Base-by-base conservation (phyloP, 306 rosid genomes). In the Quercus wislizeni region DNA sequence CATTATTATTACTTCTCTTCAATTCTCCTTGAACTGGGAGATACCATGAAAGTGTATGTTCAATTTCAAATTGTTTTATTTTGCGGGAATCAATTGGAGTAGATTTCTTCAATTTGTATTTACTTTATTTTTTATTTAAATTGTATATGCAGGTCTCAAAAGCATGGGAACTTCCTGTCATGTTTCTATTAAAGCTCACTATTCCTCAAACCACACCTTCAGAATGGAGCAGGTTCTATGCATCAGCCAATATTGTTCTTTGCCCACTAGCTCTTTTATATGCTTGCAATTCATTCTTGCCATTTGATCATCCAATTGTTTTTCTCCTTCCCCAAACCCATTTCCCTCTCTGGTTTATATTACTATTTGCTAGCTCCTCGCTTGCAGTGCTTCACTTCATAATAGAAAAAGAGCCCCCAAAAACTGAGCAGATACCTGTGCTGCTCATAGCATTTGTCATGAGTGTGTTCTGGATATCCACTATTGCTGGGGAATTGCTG, bases 381-480 rank as follows among this genome's bases (percentile, higher is more conserved):
- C 99, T 95, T n/a, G 92, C 96, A 3, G 61, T 93, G 79, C 91
- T 95, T 79, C 96, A 93, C 89, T 80, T 55, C 58, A 70, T 89
- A 41, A 68, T 86, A 9, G 98, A 91, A 78, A 93, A 82, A 70
- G 97, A 95, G 21, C 96, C 98, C 72, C 98, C 99, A 4, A 92
- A 92, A 86, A 80, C 92, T 3, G 99, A 91, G 90, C 89, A 90
- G 85, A 11, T 93, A 33, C 89, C 90, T 20, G 89, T 89, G 69
- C 91, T 93, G 83, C 75, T 91, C 23, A 69, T 86, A 76, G 98
- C 94, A 74, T 95, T 95, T 85, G 87, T 92, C 28, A 95, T 95
- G 99, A 95, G 97, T 35, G 97, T 95, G 75, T 93, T 91, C 74
- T 95, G 99, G 98, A 91, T 95, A 83, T 95, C 99, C 23, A 87